phyloP scores from a whole-genome alignment of 495 filamentous ascomycete genomes.

The Penicillium argentinense region DNA sequence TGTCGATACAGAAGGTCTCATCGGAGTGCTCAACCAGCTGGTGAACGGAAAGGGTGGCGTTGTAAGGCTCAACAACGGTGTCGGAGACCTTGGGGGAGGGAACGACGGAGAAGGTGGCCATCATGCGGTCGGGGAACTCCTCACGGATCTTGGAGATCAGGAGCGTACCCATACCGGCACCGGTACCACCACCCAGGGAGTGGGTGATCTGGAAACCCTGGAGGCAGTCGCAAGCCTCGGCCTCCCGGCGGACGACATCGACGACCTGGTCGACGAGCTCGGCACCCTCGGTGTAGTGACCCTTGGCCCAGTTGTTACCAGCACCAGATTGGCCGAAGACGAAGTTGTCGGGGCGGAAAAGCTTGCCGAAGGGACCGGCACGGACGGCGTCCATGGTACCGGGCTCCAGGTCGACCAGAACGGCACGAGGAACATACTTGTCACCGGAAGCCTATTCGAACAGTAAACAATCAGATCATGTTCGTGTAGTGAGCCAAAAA shows the following conservation, averaged over 20 bases:
- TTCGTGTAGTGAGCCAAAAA: background rate
- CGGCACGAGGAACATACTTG: slow-evolving; percentile 99
- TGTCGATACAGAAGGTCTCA: slow-evolving; percentile 99
- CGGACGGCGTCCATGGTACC: slow-evolving; percentile 99
- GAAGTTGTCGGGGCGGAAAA: slow-evolving; percentile 99
- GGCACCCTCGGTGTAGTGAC: slow-evolving; percentile 99
- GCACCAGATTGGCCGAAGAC: slow-evolving; percentile 99
- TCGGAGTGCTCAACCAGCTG: slow-evolving; percentile 99
- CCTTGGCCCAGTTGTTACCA: slow-evolving; percentile 99
- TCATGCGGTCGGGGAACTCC: slow-evolving; percentile 99
- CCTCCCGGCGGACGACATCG: slow-evolving; percentile 98
- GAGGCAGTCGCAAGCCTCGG: slow-evolving; percentile 98
- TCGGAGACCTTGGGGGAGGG: slow-evolving; percentile 99
- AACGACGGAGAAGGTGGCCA: slow-evolving; percentile 99
- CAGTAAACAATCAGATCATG: slow-evolving; percentile 9
- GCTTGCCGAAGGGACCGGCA: slow-evolving; percentile 96
- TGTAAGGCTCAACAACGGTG: slow-evolving; percentile 99
- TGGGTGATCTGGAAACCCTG: slow-evolving; percentile 99
- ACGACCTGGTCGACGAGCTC: slow-evolving; percentile 98
- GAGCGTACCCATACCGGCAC: slow-evolving; percentile 99
- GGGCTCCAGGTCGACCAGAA: slow-evolving; percentile 98
- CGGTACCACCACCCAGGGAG: slow-evolving; percentile 99
- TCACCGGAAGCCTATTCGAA: slow-evolving; percentile 76
- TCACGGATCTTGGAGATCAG: slow-evolving; percentile 99
- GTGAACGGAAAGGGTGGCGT: slow-evolving; percentile 98